Base-by-base conservation (phyloP, 345 rosid species). In the Balakata baccata region DNA sequence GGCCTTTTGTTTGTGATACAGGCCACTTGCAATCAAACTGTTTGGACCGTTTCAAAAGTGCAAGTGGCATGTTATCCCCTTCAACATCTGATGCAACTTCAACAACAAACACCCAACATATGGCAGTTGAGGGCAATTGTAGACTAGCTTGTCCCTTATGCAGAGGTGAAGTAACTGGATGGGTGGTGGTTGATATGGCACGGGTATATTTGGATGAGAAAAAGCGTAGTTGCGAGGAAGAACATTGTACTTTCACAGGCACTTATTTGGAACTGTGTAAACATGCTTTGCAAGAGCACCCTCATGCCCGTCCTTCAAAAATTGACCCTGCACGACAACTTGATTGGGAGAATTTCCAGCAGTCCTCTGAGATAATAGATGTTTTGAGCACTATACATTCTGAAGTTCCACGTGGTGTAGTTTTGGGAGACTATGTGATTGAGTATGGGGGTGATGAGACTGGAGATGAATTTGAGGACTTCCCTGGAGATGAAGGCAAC, bases 301-400 rank as follows among this genome's bases (percentile, higher is more conserved):
- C 98, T 9, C 92, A 91, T 84, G 88, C 98, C 39, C 85, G 90
- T 72, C 98, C 98, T 51, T 89, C 99, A 0, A 86, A 87, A 78
- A 85, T 95, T 13, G 98, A 92, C 81, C 98, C 99, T 46, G 93
- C 94, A 5, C 82, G 94, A 72, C 89, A 87, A 79, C 96, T 92
- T 64, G 99, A 92, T 71, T 95, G 99, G 97, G 98, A 92, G 53
- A 95, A 89, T 82, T 92, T 95, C 81, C 98, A 95, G 89, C 99
- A 92, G 76, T 92, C 98, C 0, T 90, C 98, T 41, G 99, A 95
- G 79, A 95, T 92, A 23, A 86, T 92, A 25, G 98, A 95, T 75
- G 98, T 95, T 70, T 79, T 92, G 88, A 92, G 97, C 88, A 92
- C 98, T 12, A 95, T 95, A 78, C 97, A 92, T 83, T 92, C 99